These are phyloP conservation scores for Phaeosphaeria sp. DNA, from an alignment of 2,329 filamentous ascomycete species.

Conservation along the genomic window DNA sequence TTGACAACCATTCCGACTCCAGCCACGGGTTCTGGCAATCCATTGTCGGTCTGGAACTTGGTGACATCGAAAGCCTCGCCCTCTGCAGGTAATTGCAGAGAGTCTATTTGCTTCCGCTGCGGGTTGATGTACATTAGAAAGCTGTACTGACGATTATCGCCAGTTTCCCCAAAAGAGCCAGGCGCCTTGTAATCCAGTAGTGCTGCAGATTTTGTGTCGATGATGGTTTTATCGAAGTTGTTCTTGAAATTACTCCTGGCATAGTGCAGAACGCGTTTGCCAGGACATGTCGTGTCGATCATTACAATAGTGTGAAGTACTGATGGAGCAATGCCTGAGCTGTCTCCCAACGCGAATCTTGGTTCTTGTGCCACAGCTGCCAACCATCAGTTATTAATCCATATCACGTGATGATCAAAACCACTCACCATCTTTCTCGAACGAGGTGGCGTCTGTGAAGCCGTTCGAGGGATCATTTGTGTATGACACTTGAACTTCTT, in stretches of 20 bases:
- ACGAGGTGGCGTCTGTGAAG: slow-evolving; percentile 36
- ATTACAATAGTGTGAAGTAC: slow-evolving; percentile 39
- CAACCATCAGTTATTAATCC: slow-evolving; percentile 7
- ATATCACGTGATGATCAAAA: neutral
- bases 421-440: slow-evolving; percentile 31
- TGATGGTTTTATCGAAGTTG: slow-evolving; percentile 33
- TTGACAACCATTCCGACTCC: slow-evolving; percentile 45
- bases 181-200: slow-evolving; percentile 39
- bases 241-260: slow-evolving; percentile 40
- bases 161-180: slow-evolving; percentile 38
- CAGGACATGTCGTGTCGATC: slow-evolving; percentile 42
- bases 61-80: slow-evolving; percentile 35
- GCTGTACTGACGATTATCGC: slow-evolving; percentile 38
- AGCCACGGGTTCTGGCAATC: slow-evolving; percentile 31
- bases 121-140: slow-evolving; percentile 45
- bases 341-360: slow-evolving; percentile 44
- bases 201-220: slow-evolving; percentile 24
- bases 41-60: slow-evolving; percentile 41
- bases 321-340: slow-evolving; percentile 33
- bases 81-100: slow-evolving; percentile 33
- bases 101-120: slow-evolving; percentile 21
- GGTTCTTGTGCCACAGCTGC: slow-evolving; percentile 37
- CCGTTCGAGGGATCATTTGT: slow-evolving; percentile 32
- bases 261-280: slow-evolving; percentile 39
- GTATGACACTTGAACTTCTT: slow-evolving; percentile 40